Evolutionary conservation across 805 yeast genomes (phyloP).

Genomic region (Huiozyma naganishii): DNA sequence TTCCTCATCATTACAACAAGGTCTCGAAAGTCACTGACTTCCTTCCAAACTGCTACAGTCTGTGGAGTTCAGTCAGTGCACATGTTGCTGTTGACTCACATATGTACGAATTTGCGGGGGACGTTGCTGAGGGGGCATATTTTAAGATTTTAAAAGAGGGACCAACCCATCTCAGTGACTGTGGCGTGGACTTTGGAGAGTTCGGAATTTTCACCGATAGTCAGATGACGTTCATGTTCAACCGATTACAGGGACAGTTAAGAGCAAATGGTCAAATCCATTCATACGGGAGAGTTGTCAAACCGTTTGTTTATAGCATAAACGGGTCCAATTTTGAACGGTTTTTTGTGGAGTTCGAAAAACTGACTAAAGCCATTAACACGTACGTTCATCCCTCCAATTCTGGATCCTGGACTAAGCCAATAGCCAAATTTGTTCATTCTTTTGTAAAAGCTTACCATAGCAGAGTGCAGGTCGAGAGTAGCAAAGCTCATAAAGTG

Average conservation of each 20-base stretch:
- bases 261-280: slow-evolving; percentile 29
- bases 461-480: slow-evolving; percentile 31
- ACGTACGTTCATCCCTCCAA: slow-evolving; percentile 91
- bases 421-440: slow-evolving; percentile 55
- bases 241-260: slow-evolving; percentile 37
- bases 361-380: slow-evolving; percentile 55
- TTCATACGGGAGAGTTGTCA: slow-evolving; percentile 40
- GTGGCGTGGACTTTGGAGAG: slow-evolving; percentile 28
- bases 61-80: slow-evolving; percentile 52
- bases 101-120: slow-evolving; percentile 53
- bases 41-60: slow-evolving; percentile 55
- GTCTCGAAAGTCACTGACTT: slow-evolving; percentile 40
- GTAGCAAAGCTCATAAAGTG: slow-evolving; percentile 34
- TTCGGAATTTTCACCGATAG: slow-evolving; percentile 54
- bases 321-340: slow-evolving; percentile 37
- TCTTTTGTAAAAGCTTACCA: slow-evolving; percentile 51
- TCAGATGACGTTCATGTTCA: slow-evolving; percentile 53
- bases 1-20: slow-evolving; percentile 36
- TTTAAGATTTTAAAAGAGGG: slow-evolving; percentile 15
- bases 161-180: slow-evolving; percentile 1
- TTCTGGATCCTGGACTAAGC: slow-evolving; percentile 74
- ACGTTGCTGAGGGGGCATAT: slow-evolving; percentile 42
- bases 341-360: slow-evolving; percentile 40
- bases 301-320: slow-evolving; percentile 43
- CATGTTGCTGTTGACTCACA: slow-evolving; percentile 49